Percentiles rank a stretch among this genome's conserved stretches.
phyloP scores from a whole-genome alignment of 1,139 yeast genomes.

The Torulaspora globosa region DNA sequence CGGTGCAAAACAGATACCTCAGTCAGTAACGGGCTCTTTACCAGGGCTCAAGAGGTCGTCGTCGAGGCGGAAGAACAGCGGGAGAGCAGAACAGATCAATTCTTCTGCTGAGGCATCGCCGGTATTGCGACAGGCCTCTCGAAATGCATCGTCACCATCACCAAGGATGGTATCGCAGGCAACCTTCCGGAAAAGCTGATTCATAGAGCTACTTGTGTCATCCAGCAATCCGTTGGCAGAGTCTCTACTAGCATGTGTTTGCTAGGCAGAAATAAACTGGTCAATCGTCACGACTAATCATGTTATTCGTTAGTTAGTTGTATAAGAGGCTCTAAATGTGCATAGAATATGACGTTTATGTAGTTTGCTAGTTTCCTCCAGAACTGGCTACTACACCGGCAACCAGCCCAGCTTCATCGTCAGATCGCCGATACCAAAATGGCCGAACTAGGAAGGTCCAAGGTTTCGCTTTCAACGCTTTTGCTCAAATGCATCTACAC shows the following conservation, averaged over 20 bases:
- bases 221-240: not conserved
- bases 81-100: slow-evolving; percentile 10
- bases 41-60: slow-evolving; percentile 34
- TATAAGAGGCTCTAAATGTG: not conserved
- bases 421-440: no score
- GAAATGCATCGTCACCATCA: slow-evolving; percentile 13
- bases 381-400: not conserved
- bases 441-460: no score
- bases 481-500: not conserved
- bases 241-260: not conserved
- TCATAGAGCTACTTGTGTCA: not conserved
- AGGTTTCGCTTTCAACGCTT: no score
- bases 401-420: no score
- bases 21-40: slow-evolving; percentile 20
- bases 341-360: not conserved
- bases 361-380: not conserved
- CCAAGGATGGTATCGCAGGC: slow-evolving; percentile 12
- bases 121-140: slow-evolving; percentile 5
- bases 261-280: not conserved
- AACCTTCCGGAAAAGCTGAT: slow-evolving; percentile 3
- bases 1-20: slow-evolving; percentile 17
- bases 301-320: not conserved
- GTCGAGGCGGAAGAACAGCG: slow-evolving; percentile 24
- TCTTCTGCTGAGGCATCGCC: slow-evolving; percentile 16
- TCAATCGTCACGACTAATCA: not conserved